Evolutionary conservation across 352 stramenopile genomes (phyloP).

Genomic region (Saprolegnia parasitica): DNA sequence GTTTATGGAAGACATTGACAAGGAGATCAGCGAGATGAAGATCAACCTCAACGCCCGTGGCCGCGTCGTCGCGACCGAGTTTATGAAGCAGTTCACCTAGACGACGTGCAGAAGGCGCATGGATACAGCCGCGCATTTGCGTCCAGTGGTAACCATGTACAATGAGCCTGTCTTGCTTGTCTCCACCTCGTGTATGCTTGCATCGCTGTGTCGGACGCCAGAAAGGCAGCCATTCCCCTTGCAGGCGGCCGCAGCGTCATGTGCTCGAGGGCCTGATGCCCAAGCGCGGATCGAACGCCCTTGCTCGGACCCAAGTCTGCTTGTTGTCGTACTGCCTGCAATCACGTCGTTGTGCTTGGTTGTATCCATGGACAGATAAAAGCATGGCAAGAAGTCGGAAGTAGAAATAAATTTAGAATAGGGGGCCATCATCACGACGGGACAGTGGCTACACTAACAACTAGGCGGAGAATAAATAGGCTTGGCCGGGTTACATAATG

Average conservation of each 20-base stretch:
- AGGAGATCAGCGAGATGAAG: constrained; percentile 97
- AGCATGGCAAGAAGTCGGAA: not conserved
- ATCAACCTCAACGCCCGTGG: constrained; percentile 93
- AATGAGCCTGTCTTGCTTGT: no score
- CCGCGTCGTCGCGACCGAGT: constrained; percentile 91
- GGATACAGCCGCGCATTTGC: no score
- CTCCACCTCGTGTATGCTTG: no score
- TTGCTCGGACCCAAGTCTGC: no score
- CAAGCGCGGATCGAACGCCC: no score
- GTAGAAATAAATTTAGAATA: not conserved
- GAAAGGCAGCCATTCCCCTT: not conserved
- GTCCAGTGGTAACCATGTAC: no score
- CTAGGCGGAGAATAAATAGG: constrained; percentile 22
- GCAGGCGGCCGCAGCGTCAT: no score
- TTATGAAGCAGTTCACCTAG: constrained; percentile 92
- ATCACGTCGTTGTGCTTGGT: no score
- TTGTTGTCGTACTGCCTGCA: no score
- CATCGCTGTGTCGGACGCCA: not conserved
- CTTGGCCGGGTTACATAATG: constrained; percentile 50
- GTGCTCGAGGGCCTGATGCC: no score
- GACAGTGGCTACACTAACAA: not conserved
- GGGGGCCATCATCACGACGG: not conserved
- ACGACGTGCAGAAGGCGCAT: no score
- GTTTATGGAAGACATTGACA: constrained; percentile 98
- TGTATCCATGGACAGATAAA: no score